Conservation (phyloP, 2,329 filamentous ascomycete species). For the Emergomyces pasteurianus region DNA sequence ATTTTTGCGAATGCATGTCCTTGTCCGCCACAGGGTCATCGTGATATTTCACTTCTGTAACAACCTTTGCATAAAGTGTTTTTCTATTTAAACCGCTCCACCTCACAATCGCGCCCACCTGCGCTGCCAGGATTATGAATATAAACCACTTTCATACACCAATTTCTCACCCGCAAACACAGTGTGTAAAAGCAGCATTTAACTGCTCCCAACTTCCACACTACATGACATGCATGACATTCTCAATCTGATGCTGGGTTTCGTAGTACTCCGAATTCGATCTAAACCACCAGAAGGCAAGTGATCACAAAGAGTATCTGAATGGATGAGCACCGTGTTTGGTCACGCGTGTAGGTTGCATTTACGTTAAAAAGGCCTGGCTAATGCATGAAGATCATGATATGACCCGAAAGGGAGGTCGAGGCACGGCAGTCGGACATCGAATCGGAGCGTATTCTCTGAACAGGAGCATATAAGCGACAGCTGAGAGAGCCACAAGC, state of each 20-base stretch:
- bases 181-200: background rate
- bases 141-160: background rate
- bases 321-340: background rate
- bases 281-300: background rate
- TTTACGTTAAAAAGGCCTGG: background rate
- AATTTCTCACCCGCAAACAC: background rate
- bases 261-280: background rate
- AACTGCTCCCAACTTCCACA: background rate
- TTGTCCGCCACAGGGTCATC: background rate
- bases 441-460: background rate
- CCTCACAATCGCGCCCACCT: background rate
- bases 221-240: background rate
- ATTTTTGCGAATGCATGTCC: no score
- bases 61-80: background rate
- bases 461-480: background rate
- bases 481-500: background rate
- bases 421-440: background rate
- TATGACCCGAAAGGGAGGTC: background rate
- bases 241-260: background rate
- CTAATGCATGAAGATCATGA: background rate
- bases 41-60: background rate
- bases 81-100: background rate
- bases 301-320: background rate
- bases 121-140: background rate
- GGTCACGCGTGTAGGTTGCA: background rate